Percentiles rank a stretch among this genome's conserved stretches.
Evolutionary conservation across 2,329 filamentous ascomycete species (phyloP).

Genomic region (Aulographum hederae): DNA sequence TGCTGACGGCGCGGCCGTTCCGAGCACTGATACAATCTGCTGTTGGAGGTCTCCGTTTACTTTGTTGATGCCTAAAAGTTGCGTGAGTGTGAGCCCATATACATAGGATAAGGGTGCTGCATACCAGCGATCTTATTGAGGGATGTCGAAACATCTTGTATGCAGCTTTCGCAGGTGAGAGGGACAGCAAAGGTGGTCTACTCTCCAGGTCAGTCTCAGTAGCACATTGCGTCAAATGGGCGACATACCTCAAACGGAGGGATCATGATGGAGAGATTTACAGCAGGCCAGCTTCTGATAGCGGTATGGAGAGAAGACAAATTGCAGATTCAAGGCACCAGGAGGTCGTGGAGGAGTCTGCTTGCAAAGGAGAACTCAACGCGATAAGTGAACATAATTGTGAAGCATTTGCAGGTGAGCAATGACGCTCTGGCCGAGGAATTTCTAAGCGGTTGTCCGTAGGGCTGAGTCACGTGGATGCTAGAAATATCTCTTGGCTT

Average conservation of each 20-base stretch:
- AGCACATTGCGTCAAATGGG: neutral
- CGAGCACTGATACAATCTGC: slow-evolving; percentile 70
- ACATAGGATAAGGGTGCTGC: slow-evolving; percentile 5
- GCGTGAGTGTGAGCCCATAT: neutral
- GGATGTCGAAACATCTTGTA: slow-evolving; percentile 68
- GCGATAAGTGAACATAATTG: no score
- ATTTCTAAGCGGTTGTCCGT: no score
- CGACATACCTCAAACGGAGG: slow-evolving; percentile 12
- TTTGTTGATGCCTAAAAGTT: slow-evolving; percentile 50
- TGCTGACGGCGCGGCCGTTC: slow-evolving; percentile 76
- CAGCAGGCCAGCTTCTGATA: no score
- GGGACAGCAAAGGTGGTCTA: slow-evolving; percentile 91
- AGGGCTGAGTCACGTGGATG: no score
- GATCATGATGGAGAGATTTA: no score
- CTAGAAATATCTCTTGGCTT: no score
- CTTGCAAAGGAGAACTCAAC: no score
- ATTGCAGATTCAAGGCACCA: no score
- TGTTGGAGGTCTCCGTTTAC: slow-evolving; percentile 68
- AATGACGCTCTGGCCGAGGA: no score
- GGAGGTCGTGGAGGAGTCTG: no score
- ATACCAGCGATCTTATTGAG: slow-evolving; percentile 54
- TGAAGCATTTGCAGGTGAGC: no score
- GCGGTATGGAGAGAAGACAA: no score
- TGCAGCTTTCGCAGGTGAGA: slow-evolving; percentile 76
- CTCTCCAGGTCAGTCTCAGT: neutral